A percentile compares a stretch with the other conserved stretches of the same genome.
phyloP scores from a whole-genome alignment of 2,329 filamentous ascomycete species.

The Metarhizium humberi region DNA sequence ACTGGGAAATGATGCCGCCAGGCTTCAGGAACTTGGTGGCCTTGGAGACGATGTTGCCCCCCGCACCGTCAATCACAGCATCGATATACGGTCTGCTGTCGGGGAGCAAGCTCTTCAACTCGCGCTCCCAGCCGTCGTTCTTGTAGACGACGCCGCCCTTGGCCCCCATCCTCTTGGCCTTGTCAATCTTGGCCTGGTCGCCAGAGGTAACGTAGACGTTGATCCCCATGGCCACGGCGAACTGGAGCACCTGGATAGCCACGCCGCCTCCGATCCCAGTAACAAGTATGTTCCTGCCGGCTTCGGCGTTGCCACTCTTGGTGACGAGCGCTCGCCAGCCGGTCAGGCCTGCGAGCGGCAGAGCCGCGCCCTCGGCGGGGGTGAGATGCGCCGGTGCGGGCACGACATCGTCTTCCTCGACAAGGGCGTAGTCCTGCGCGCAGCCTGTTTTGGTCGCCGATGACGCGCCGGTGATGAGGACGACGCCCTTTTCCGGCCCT shows the following conservation, averaged over 20 bases:
- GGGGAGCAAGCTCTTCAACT: constrained; percentile 54
- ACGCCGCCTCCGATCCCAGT: constrained; percentile 93
- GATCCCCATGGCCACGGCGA: constrained; percentile 64
- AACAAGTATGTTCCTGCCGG: constrained; percentile 66
- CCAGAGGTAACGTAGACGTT: constrained; percentile 74
- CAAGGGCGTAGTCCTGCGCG: constrained; percentile 61
- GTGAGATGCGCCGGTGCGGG: constrained; percentile 63
- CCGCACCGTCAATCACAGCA: constrained; percentile 82
- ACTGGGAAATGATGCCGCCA: constrained; percentile 75
- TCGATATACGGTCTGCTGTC: constrained; percentile 61
- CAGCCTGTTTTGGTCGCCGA: constrained; percentile 54
- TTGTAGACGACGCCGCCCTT: constrained; percentile 74
- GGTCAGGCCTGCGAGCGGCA: constrained; percentile 79
- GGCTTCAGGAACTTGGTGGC: constrained; percentile 60
- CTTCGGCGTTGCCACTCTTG: constrained; percentile 57
- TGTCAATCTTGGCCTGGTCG: constrained; percentile 63
- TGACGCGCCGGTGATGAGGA: constrained; percentile 63
- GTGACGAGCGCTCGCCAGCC: constrained; percentile 78
- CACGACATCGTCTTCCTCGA: constrained; percentile 67
- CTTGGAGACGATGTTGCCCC: constrained; percentile 68
- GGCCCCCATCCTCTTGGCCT: constrained; percentile 64
- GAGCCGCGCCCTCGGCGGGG: constrained; percentile 66
- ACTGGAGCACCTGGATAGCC: constrained; percentile 71
- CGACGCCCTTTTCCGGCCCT: constrained; percentile 57
- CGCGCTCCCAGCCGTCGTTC: constrained; percentile 71